phyloP scores from a whole-genome alignment of 192 early-diverging fungal species.

The Coemansia sp. region DNA sequence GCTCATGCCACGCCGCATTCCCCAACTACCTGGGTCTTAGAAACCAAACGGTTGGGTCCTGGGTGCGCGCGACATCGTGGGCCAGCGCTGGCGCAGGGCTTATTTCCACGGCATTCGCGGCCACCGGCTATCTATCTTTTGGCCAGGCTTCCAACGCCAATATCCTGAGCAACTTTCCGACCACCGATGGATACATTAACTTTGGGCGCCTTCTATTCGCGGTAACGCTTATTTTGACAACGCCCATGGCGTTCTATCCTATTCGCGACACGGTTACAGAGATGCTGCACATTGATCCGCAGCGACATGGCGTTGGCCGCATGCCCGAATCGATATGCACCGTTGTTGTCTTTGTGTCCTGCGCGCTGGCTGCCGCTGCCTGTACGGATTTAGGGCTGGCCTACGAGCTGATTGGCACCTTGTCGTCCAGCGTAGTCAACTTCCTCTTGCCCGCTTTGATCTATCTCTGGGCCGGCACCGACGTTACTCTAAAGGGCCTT shows the following conservation, averaged over 20 bases:
- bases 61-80: constrained; percentile 53
- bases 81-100: constrained; percentile 54
- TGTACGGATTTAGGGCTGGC: constrained; percentile 37
- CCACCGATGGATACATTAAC: constrained; percentile 57
- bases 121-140: constrained; percentile 60
- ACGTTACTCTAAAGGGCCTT: constrained; percentile 12
- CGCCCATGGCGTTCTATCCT: constrained; percentile 46
- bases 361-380: constrained; percentile 13
- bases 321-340: constrained; percentile 25
- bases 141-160: constrained; percentile 57
- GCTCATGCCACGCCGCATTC: constrained; percentile 62
- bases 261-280: constrained; percentile 39
- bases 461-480: constrained; percentile 38
- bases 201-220: constrained; percentile 58
- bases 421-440: constrained; percentile 34
- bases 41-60: constrained; percentile 49
- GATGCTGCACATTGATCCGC: constrained; percentile 32
- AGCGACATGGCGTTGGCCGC: constrained; percentile 14
- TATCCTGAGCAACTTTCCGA: constrained; percentile 61
- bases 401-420: constrained; percentile 39
- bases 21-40: constrained; percentile 57
- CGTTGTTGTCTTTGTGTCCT: constrained; percentile 21
- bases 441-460: constrained; percentile 37
- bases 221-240: constrained; percentile 58
- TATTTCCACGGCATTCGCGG: constrained; percentile 59